A percentile compares a stretch with the other conserved stretches of the same genome.
Conservation (phyloP, 192 early-diverging fungal genomes). For the Coemansia sp. region DNA sequence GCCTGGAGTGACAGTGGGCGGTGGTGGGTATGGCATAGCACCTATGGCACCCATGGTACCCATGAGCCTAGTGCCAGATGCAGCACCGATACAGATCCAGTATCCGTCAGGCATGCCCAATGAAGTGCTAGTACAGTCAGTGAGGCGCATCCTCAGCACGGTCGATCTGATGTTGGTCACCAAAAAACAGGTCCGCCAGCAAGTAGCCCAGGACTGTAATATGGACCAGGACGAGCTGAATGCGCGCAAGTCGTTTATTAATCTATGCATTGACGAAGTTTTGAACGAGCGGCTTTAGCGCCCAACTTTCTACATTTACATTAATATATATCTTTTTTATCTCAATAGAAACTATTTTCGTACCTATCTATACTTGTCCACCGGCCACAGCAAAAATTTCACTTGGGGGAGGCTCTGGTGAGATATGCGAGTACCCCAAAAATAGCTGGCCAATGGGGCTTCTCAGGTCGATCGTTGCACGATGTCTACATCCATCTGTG, state of each 20-base stretch:
- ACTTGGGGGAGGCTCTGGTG: not conserved
- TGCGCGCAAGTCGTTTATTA: constrained; percentile 85
- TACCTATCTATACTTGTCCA: not conserved
- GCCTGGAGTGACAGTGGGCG: not conserved
- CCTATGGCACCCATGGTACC: constrained; percentile 7
- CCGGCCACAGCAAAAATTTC: not conserved
- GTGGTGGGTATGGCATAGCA: constrained; percentile 10
- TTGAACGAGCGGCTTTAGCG: constrained; percentile 48
- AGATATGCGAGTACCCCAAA: not conserved
- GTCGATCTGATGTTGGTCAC: constrained; percentile 98
- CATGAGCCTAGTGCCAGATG: constrained; percentile 13
- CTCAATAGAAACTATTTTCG: too few species aligned
- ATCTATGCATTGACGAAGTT: constrained; percentile 74
- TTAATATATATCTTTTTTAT: not conserved
- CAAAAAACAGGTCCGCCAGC: constrained; percentile 96
- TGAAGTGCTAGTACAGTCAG: constrained; percentile 71
- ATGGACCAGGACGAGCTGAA: constrained; percentile 75
- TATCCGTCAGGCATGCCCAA: constrained; percentile 62
- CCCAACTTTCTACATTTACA: not conserved
- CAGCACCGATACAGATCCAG: constrained; percentile 23
- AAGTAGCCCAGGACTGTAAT: constrained; percentile 78
- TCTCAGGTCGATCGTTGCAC: constrained; percentile 4
- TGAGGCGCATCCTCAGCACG: constrained; percentile 75
- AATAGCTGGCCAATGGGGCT: not conserved
- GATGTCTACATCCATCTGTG: not conserved